phyloP scores from a whole-genome alignment of 139 green algal genomes.

The Volvox africanus region DNA sequence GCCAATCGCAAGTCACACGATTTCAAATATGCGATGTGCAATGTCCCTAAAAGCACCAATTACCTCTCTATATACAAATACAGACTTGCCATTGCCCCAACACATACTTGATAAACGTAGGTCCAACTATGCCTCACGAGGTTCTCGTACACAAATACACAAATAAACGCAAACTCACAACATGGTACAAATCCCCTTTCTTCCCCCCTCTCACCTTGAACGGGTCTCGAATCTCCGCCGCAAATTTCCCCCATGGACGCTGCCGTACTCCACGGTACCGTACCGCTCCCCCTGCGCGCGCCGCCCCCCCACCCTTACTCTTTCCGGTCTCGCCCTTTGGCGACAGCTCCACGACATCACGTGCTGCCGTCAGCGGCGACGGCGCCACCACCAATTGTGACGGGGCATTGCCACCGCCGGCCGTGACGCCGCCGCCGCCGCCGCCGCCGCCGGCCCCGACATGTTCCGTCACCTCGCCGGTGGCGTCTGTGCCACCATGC shows the following conservation, averaged over 20 bases:
- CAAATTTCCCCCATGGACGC: constrained; percentile 73
- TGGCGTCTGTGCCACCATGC: neutral
- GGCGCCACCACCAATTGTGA: neutral
- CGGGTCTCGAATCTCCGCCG: constrained; percentile 69
- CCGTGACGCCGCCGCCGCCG: neutral
- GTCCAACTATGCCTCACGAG: too few relatives aligned
- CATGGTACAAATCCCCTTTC: neutral
- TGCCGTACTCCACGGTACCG: constrained; percentile 82
- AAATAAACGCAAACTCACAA: too few relatives aligned
- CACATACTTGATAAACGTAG: too few relatives aligned
- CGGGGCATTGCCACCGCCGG: too few relatives aligned
- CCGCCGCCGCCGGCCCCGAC: neutral
- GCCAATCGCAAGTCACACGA: too few relatives aligned
- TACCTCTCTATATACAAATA: too few relatives aligned
- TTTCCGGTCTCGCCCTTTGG: neutral
- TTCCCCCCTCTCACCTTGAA: constrained; percentile 54
- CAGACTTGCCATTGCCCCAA: too few relatives aligned
- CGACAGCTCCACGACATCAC: neutral
- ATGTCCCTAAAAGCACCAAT: too few relatives aligned
- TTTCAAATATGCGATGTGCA: too few relatives aligned
- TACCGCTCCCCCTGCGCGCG: constrained; percentile 61
- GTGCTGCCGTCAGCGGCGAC: neutral
- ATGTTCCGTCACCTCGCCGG: neutral
- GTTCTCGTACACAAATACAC: too few relatives aligned
- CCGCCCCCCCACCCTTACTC: neutral